Conservation (phyloP, 257 asterid genomes). For the Mitragyna speciosa region DNA sequence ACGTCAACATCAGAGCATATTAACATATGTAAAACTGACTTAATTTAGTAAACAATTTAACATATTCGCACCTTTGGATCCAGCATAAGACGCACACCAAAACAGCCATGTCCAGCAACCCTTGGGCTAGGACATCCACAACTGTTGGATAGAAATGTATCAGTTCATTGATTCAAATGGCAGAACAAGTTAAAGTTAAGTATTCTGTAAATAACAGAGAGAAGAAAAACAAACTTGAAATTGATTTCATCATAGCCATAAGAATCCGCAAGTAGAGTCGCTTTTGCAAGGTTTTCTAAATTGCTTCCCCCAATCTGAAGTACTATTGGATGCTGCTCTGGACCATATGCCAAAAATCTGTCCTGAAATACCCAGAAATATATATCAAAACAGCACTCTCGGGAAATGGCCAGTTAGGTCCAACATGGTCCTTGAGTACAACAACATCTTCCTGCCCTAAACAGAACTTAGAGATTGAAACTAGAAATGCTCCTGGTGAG, state of each 20-base stretch:
- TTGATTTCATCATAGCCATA: slow-evolving; percentile 96
- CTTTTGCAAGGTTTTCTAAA: slow-evolving; percentile 83
- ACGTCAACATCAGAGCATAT: slow-evolving; percentile 38
- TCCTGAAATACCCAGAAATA: slow-evolving; percentile 58
- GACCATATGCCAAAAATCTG: slow-evolving; percentile 77
- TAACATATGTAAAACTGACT: slow-evolving; percentile 11
- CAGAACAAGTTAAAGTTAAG: background rate
- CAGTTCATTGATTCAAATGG: slow-evolving; percentile 23
- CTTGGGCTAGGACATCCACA: slow-evolving; percentile 97
- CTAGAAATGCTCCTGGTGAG: background rate
- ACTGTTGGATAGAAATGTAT: slow-evolving; percentile 39
- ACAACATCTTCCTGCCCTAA: background rate
- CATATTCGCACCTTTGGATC: slow-evolving; percentile 76
- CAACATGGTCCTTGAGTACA: background rate
- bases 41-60: slow-evolving; percentile 14
- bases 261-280: slow-evolving; percentile 74
- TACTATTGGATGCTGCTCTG: slow-evolving; percentile 92
- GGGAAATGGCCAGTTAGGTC: background rate
- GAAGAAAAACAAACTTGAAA: slow-evolving; percentile 60
- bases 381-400: slow-evolving; percentile 21
- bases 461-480: background rate
- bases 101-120: slow-evolving; percentile 98
- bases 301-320: slow-evolving; percentile 96
- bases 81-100: slow-evolving; percentile 92
- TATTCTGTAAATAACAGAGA: slow-evolving; percentile 1